Percentiles rank a stretch among this genome's conserved stretches.
Evolutionary conservation across 2,329 filamentous ascomycete genomes (phyloP).

Genomic region (Coniochaeta ligniaria): DNA sequence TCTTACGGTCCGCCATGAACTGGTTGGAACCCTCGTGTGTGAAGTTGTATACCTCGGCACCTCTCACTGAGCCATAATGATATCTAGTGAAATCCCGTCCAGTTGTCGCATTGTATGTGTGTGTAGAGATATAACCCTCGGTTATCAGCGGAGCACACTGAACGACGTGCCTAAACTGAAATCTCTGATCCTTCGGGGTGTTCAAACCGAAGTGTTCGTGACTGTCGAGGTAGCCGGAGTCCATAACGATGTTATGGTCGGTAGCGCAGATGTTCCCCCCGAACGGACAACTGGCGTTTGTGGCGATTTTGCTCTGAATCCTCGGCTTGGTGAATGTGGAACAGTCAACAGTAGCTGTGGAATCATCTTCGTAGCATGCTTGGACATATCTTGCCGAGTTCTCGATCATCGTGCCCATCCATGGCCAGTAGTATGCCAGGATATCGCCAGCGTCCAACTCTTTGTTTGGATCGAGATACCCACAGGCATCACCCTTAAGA

Average conservation of each 20-base stretch:
- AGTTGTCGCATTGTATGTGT: background rate
- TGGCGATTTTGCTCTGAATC: background rate
- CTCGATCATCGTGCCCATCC: background rate
- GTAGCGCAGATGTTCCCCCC: background rate
- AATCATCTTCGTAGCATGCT: background rate
- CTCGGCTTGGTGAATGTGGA: too few species aligned
- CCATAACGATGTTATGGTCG: background rate
- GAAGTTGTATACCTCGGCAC: too few species aligned
- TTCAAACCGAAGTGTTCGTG: conserved; percentile 4
- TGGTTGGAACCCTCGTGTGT: too few species aligned
- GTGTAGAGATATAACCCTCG: background rate
- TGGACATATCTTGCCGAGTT: background rate
- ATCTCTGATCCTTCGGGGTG: background rate
- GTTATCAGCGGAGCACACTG: background rate
- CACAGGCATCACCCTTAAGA: background rate
- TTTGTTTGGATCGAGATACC: background rate
- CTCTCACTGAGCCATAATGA: too few species aligned
- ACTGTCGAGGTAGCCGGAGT: conserved; percentile 6
- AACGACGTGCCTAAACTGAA: background rate
- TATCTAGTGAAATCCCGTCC: background rate
- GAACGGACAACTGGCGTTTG: conserved; percentile 4
- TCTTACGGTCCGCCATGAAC: too few species aligned
- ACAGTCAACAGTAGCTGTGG: background rate
- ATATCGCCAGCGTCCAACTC: background rate
- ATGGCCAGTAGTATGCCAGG: too few species aligned